Percentiles rank a stretch among this genome's conserved stretches.
Conservation (phyloP, 148 eudicot genomes). For the Chenopodium berlandieri region DNA sequence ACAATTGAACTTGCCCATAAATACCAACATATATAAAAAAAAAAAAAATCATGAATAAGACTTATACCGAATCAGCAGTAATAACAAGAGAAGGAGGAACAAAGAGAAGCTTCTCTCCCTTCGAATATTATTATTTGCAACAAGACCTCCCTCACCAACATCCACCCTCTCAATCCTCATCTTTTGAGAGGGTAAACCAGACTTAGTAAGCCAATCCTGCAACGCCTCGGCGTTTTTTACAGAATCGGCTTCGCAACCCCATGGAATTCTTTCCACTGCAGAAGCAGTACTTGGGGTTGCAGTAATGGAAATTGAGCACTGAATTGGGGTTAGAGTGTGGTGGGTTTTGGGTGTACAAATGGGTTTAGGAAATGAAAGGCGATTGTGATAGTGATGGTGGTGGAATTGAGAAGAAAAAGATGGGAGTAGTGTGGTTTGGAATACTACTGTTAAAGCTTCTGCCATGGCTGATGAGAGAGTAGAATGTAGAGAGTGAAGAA, state of each 20-base stretch:
- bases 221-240: slow-evolving; percentile 64
- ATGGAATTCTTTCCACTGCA: slow-evolving; percentile 31
- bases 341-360: not conserved
- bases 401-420: slow-evolving; percentile 26
- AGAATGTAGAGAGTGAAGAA: not conserved
- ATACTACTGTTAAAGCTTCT: slow-evolving; percentile 39
- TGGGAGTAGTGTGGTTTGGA: slow-evolving; percentile 41
- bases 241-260: slow-evolving; percentile 93
- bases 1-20: too few relatives aligned
- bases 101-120: slow-evolving; percentile 82
- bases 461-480: slow-evolving; percentile 46
- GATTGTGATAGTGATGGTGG: not conserved
- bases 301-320: slow-evolving; percentile 46
- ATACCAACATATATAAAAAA: too few relatives aligned
- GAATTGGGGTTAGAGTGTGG: not conserved
- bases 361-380: not conserved
- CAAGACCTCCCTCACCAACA: slow-evolving; percentile 93
- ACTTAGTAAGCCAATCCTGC: slow-evolving; percentile 65
- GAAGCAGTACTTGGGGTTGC: not conserved
- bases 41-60: not conserved
- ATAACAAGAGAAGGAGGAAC: slow-evolving; percentile 84
- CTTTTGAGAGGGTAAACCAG: slow-evolving; percentile 79
- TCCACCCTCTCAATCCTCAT: slow-evolving; percentile 76
- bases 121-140: slow-evolving; percentile 73
- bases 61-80: slow-evolving; percentile 72